Base-by-base conservation (phyloP, 164 flowering plant genomes). In the Paratinospora sagittata region DNA sequence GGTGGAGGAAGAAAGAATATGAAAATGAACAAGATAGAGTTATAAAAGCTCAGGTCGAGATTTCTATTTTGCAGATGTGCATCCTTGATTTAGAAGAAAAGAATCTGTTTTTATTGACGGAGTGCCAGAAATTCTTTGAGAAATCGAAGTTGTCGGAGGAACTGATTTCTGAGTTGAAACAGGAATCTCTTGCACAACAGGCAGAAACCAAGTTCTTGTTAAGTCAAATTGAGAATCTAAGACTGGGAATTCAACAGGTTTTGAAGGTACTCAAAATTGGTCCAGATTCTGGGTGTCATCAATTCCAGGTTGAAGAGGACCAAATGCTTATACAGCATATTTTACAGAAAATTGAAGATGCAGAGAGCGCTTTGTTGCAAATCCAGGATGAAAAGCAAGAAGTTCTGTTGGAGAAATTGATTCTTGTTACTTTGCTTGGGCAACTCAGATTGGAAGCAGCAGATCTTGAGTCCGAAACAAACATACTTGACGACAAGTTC, bases 1-100 rank as follows among this genome's bases (percentile, higher is more conserved):
- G 58, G 39, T 41, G 72, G 75, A 83, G 82, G 74, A 86, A 80
- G 78, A 82, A 82, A 63, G 90, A 87, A 65, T 80, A 82, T 74
- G 96, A 88, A 78, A 89, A 90, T 63, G 89, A 87, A 73, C 81
- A 86, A 27, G 92, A 91, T 49, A 84, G 77, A 63, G 82, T 89
- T 63, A 78, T 92, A 24, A 86, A 81, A 76, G 85, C 95, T 33
- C 91, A 96, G 79, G 77, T 85, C 27, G 98, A 96, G 77, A 84
- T 86, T 71, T 82, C 81, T 68, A 82, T 92, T 68, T 78, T 89
- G 89, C 92, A 87, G 73, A 87, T 83, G 69, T 87, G 81, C 72
- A 78, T 89, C 21, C 77, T 80, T 72, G 97, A 90, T 74, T 75
- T 90, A 73, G 91, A 90, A 74, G 87, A 85, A 72, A 91, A 84